A percentile compares a stretch with the other conserved stretches of the same genome.
These are phyloP conservation scores for Rhodotorula paludigena DNA, from an alignment of 768 basidiomycete species.

Conservation along the genomic window DNA sequence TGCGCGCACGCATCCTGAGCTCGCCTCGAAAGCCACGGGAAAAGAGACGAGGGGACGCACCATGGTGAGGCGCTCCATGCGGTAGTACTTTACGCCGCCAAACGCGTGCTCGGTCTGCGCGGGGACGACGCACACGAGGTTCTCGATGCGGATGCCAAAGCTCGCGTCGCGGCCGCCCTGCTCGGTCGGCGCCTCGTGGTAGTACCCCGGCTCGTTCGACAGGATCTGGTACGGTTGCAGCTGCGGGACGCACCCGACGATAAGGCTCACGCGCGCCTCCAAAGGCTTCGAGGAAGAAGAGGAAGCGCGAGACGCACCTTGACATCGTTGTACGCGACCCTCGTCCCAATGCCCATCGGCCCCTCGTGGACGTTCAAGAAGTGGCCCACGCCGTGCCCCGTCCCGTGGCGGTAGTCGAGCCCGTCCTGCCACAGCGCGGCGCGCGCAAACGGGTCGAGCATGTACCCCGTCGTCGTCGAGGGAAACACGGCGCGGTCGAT, in stretches of 20 bases:
- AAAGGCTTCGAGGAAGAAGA: neutral
- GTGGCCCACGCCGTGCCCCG: slow-evolving; percentile 90
- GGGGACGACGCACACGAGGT: slow-evolving; percentile 59
- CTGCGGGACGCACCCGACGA: slow-evolving; percentile 50
- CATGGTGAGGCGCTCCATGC: slow-evolving; percentile 82
- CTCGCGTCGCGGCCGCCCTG: too few relatives aligned
- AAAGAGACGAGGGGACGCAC: slow-evolving; percentile 51
- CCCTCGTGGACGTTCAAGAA: slow-evolving; percentile 86
- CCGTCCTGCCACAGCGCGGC: slow-evolving; percentile 79
- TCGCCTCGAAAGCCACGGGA: neutral
- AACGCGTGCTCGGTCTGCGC: slow-evolving; percentile 66
- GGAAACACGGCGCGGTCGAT: slow-evolving; percentile 84
- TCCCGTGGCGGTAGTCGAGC: slow-evolving; percentile 59
- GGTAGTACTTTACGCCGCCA: slow-evolving; percentile 74
- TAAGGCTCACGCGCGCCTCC: neutral
- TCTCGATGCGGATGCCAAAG: slow-evolving; percentile 94
- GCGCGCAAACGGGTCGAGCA: slow-evolving; percentile 67
- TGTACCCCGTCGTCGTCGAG: slow-evolving; percentile 50
- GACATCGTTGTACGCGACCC: slow-evolving; percentile 43
- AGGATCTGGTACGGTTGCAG: slow-evolving; percentile 83
- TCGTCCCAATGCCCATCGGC: slow-evolving; percentile 56
- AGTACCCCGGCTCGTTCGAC: slow-evolving; percentile 57
- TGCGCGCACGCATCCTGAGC: slow-evolving; percentile 25
- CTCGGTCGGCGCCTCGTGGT: slow-evolving; percentile 65
- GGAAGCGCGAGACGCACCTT: neutral